Base-by-base conservation (phyloP, 257 asterid genomes). In the Asclepias syriaca region DNA sequence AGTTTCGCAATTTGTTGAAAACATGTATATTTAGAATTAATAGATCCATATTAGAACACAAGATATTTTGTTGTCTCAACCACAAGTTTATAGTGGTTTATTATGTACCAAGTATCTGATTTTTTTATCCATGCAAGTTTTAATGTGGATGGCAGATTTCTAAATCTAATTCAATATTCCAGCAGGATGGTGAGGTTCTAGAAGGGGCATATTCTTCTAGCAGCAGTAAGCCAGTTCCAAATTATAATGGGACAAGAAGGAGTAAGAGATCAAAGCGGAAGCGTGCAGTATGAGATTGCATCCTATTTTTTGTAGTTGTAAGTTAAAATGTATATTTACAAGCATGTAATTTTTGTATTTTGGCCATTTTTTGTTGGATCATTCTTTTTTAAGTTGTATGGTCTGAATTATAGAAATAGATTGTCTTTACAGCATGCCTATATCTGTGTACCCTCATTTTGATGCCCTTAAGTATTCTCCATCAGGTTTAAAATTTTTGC, bases 241-340 rank as follows among this genome's bases (percentile, higher is more conserved):
- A 80, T 53, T 79, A 75, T 40, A 74, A 92, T 24, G 90, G 81
- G 57, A 90, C 96, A 24, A 87, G 86, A 83, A 92, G 79, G 85
- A 88, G 96, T 81, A 92, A 92, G 82, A 80, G 98, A 58, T 88
- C 98, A 68, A 92, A 87, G 85, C 74, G 85, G 77, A 90, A 90
- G 90, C 96, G 98, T 70, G 77, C 90, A 73, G 97, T 86, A 82
- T 92, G 91, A 92, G 69, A 77, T 49, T 69, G 51, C 75, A 68
- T 67, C 69, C 39, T 70, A 48, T 73, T 69, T 83, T 87, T 77
- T 84, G 86, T 82, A 85, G 88, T 74, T 29, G 40, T 50, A 68
- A 68, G 72, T 68, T 50, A 22, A 68, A 22, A 15, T 68, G 63
- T 68, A 68, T 50, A 68, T 29, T 50, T 68, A 12, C 1, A 51